Percentiles rank a stretch among this genome's conserved stretches.
Conservation (phyloP, 1,139 yeast species). For the Yamadazyma sp. region DNA sequence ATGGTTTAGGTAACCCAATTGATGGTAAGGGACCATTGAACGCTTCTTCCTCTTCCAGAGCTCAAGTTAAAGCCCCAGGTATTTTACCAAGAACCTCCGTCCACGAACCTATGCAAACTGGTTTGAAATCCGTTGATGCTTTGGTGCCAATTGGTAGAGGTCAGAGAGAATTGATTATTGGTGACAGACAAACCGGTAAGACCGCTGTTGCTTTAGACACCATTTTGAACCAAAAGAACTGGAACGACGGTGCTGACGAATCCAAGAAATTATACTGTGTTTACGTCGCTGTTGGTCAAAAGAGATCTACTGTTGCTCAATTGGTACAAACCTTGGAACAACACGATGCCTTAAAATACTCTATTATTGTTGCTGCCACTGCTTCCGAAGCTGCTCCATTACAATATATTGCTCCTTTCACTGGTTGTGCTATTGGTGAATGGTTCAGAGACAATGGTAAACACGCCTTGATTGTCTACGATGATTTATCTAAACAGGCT, state of each 20-base stretch:
- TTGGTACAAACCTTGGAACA: slow-evolving; percentile 98
- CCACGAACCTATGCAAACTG: slow-evolving; percentile 99
- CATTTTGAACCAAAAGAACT: slow-evolving; percentile 98
- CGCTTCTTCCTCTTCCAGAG: slow-evolving; percentile 83
- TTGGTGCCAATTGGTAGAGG: slow-evolving; percentile 99
- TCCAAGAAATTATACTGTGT: slow-evolving; percentile 98
- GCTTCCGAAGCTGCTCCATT: slow-evolving; percentile 99
- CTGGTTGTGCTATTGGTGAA: slow-evolving; percentile 99
- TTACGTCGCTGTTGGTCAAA: slow-evolving; percentile 99
- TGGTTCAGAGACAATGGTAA: slow-evolving; percentile 99
- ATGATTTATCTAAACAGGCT: slow-evolving; percentile 98
- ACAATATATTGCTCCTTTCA: slow-evolving; percentile 99
- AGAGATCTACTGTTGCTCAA: slow-evolving; percentile 99
- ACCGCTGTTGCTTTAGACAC: slow-evolving; percentile 99
- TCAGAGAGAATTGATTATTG: slow-evolving; percentile 98
- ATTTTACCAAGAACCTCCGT: slow-evolving; percentile 99
- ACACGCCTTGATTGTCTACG: slow-evolving; percentile 96
- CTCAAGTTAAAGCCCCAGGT: slow-evolving; percentile 99
- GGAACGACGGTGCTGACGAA: slow-evolving; percentile 95
- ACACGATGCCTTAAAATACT: slow-evolving; percentile 95
- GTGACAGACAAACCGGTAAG: slow-evolving; percentile 99
- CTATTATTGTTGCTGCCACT: slow-evolving; percentile 98
- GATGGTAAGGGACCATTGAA: slow-evolving; percentile 99
- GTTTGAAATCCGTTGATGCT: slow-evolving; percentile 98
- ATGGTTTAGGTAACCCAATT: slow-evolving; percentile 98